phyloP scores from a whole-genome alignment of 352 stramenopile genomes.

The Pelagophyceae sp. region DNA sequence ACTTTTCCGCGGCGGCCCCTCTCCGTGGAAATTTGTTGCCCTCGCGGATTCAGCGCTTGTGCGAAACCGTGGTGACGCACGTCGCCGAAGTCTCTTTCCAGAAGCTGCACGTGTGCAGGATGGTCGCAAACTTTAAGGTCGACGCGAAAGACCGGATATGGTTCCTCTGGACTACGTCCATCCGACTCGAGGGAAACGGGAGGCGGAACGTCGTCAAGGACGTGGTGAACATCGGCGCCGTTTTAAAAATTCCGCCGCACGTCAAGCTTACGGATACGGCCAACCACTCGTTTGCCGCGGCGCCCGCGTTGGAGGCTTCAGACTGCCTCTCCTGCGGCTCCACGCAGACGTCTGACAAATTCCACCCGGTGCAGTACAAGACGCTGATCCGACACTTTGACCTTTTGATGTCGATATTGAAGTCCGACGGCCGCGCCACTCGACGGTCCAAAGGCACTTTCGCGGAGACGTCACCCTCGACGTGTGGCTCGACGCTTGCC shows the following conservation, averaged over 20 bases:
- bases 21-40: constrained; percentile 77
- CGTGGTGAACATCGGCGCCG: too few relatives aligned
- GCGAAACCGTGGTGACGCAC: constrained; percentile 79
- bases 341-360: constrained; percentile 29
- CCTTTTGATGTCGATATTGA: constrained; percentile 56
- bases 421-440: constrained; percentile 26
- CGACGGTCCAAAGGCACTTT: too few relatives aligned
- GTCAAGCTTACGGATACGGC: neutral
- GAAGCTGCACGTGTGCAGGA: constrained; percentile 76
- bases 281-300: constrained; percentile 10
- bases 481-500: constrained; percentile 60
- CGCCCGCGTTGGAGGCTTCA: constrained; percentile 18
- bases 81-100: constrained; percentile 79
- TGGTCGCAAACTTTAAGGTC: constrained; percentile 89
- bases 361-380: constrained; percentile 80
- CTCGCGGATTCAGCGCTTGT: constrained; percentile 74
- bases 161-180: constrained; percentile 83
- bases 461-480: constrained; percentile 34
- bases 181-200: constrained; percentile 48
- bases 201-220: too few relatives aligned
- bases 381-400: constrained; percentile 84
- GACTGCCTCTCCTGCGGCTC: constrained; percentile 19
- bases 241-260: constrained; percentile 17
- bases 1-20: constrained; percentile 62
- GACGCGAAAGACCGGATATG: constrained; percentile 82